Evolutionary conservation across 768 basidiomycete genomes (phyloP).

Genomic region (Phanerodontia chrysosporium): DNA sequence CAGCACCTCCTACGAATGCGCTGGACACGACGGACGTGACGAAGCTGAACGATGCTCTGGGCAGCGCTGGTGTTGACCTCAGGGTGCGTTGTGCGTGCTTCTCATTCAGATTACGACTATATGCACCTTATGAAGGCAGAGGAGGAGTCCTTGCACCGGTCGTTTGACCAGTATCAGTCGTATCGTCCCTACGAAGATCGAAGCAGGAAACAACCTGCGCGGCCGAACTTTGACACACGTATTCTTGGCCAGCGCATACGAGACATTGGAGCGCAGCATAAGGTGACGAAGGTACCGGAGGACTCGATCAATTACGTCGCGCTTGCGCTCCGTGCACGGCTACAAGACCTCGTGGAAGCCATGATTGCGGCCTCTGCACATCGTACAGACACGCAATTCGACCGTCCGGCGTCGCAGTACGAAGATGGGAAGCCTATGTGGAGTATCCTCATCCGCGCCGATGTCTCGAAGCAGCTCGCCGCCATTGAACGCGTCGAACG

Average conservation of each 20-base stretch:
- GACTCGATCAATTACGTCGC: constrained; percentile 77
- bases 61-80: constrained; percentile 85
- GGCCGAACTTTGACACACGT: constrained; percentile 65
- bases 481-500: constrained; percentile 75
- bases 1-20: constrained; percentile 9
- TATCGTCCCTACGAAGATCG: constrained; percentile 76
- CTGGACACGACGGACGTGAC: constrained; percentile 70
- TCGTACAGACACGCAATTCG: constrained; percentile 67
- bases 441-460: constrained; percentile 70
- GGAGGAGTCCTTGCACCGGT: constrained; percentile 74
- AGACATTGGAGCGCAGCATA: constrained; percentile 60
- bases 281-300: constrained; percentile 62
- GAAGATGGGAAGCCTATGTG: constrained; percentile 75
- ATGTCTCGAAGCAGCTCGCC: constrained; percentile 73
- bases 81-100: constrained; percentile 40
- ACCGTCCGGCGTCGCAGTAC: constrained; percentile 62
- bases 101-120: neutral
- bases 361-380: constrained; percentile 70
- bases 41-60: constrained; percentile 78
- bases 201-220: constrained; percentile 67
- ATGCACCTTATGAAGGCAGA: constrained; percentile 54
- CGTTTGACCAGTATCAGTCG: constrained; percentile 54
- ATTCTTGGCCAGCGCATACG: constrained; percentile 67
- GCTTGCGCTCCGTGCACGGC: constrained; percentile 68
- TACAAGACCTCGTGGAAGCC: constrained; percentile 62